Base-by-base conservation (phyloP, 768 basidiomycete genomes). In the Pulveroboletus frians region DNA sequence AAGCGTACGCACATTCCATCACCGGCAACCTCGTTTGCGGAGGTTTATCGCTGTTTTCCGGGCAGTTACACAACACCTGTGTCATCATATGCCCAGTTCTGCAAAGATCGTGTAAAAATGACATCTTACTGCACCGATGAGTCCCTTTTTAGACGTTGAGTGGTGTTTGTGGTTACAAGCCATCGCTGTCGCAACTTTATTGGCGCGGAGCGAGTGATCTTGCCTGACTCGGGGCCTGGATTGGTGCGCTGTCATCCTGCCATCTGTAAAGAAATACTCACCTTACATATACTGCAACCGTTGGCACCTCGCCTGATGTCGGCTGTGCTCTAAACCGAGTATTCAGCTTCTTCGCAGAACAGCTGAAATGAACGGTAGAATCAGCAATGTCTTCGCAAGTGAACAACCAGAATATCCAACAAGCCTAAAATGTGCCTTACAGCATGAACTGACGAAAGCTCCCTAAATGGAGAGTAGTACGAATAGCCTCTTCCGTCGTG, bases 251-350 rank as follows among this genome's bases (percentile, higher is more conserved):
- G 21, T 29, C 15, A 10, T 15, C 8, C 10, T 31, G 29, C 8
- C n/a, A n/a, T 35, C 17, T n/a, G 11, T 11, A 1, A 8, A 9
- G 14, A 3, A 10, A 26, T 14, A 10, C 32, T 41, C 31, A 47
- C 26, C 21, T 7, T 17, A 27, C 5, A 23, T 27, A 23, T 13
- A 11, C 23, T 15, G 11, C 27, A 49, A 44, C 30, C 13, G 69
- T 69, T 11, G 69, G 72, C n/a, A 52, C 68, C 1, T 69, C 68
- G 2, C 61, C 68, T n/a, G 71, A 71, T n/a, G 65, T 75, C 46
- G 70, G 71, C 2, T 59, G 62, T 8, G 38, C 47, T 14, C 58
- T 69, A 21, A 48, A 56, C 62, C 8, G 65, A 72, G 63, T 61
- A 26, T 67, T 76, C 27, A 39, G 15, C 10, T 26, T 29, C 3